Evolutionary conservation across 1,284 basidiomycete genomes (phyloP).

Genomic region (Ustilago loliicola): DNA sequence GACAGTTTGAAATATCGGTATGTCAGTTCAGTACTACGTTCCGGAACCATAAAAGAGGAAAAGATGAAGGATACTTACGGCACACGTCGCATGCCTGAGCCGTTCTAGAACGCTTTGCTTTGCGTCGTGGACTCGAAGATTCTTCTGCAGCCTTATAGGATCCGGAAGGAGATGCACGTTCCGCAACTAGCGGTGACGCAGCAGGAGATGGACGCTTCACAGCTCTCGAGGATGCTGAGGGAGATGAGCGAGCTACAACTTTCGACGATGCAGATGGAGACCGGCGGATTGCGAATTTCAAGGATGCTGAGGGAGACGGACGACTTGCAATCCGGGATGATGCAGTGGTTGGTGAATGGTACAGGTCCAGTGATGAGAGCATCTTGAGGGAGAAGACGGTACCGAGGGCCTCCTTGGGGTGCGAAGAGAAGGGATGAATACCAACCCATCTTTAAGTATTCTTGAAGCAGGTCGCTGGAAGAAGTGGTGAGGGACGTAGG

Average conservation of each 20-base stretch:
- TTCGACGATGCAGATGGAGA: too few species aligned
- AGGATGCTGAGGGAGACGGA: neutral
- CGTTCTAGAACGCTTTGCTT: slow-evolving; percentile 13
- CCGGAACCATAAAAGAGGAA: neutral
- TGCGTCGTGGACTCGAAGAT: neutral
- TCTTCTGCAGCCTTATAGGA: neutral
- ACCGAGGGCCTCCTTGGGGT: neutral
- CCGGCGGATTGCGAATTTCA: neutral
- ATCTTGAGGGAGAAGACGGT: neutral
- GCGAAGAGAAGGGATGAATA: neutral
- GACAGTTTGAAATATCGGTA: neutral
- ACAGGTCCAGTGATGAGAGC: slow-evolving; percentile 15
- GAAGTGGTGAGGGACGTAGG: neutral
- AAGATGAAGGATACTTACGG: slow-evolving; percentile 21
- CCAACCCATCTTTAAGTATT: neutral
- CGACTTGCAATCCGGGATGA: neutral
- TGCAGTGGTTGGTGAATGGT: slow-evolving; percentile 14
- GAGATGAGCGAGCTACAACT: neutral
- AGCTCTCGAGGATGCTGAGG: neutral
- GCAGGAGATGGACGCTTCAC: neutral
- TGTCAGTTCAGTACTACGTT: neutral
- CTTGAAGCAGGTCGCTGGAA: neutral
- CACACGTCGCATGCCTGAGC: slow-evolving; percentile 41
- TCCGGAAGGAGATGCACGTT: neutral
- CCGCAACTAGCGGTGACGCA: neutral